Evolutionary conservation across 257 asterid genomes (phyloP).

Genomic region (Cynanchum wilfordii): DNA sequence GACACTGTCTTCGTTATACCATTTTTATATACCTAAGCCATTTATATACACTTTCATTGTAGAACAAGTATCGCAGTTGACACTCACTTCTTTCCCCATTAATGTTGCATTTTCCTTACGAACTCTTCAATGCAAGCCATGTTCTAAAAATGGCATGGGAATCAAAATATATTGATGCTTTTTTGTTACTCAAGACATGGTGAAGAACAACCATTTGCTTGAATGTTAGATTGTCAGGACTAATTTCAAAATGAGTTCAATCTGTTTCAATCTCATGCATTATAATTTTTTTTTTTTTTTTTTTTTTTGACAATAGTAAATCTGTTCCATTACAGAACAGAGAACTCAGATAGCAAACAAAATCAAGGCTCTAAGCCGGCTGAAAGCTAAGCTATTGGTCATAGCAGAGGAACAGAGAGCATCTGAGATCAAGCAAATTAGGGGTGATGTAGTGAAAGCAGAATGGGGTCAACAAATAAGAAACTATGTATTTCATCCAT

Average conservation of each 20-base stretch:
- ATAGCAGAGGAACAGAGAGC: constrained; percentile 95
- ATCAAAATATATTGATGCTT: neutral
- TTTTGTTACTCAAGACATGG: neutral
- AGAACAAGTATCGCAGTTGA: no score
- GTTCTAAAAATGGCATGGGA: no score
- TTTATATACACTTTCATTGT: no score
- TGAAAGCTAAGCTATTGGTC: constrained; percentile 80
- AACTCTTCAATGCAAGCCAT: neutral
- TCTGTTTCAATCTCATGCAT: neutral
- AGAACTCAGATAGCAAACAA: constrained; percentile 83
- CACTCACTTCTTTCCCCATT: neutral
- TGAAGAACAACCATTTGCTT: neutral
- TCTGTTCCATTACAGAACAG: constrained; percentile 48
- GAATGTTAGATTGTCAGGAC: neutral
- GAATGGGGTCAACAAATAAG: constrained; percentile 99
- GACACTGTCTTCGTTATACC: no score
- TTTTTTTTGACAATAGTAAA: neutral
- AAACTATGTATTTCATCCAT: constrained; percentile 91
- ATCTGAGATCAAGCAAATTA: constrained; percentile 88
- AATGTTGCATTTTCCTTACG: neutral
- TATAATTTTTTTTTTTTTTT: neutral
- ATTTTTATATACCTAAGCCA: no score
- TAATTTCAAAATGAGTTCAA: neutral
- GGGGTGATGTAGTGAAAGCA: constrained; percentile 87
- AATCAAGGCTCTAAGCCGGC: constrained; percentile 80